phyloP scores from a whole-genome alignment of 192 early-diverging fungal species.

The Chytriomyces confervae region DNA sequence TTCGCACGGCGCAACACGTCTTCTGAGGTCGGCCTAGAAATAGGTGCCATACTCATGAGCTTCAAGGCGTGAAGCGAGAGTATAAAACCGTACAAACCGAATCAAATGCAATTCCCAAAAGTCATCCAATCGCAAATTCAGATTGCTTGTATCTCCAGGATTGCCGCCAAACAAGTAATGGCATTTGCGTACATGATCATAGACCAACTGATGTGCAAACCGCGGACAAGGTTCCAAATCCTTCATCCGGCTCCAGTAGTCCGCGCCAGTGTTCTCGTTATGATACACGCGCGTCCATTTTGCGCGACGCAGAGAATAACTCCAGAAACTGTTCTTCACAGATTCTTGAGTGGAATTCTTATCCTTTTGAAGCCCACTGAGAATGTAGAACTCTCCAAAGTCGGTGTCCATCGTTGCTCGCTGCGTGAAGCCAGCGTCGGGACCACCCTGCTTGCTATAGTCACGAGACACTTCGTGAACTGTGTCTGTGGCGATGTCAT shows the following conservation, averaged over 20 bases:
- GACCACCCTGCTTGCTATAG: constrained; percentile 74
- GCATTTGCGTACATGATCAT: constrained; percentile 67
- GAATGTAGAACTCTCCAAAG: constrained; percentile 84
- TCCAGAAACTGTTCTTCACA: constrained; percentile 81
- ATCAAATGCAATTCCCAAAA: constrained; percentile 79
- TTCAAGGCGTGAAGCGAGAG: background rate
- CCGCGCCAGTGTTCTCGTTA: constrained; percentile 62
- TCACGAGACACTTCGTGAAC: constrained; percentile 82
- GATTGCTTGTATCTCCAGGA: constrained; percentile 70
- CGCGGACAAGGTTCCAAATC: constrained; percentile 79
- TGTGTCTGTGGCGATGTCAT: constrained; percentile 78
- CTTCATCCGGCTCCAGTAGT: constrained; percentile 58
- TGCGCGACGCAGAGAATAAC: constrained; percentile 64
- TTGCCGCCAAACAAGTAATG: constrained; percentile 97
- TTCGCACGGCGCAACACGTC: constrained; percentile 75
- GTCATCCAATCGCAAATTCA: constrained; percentile 75
- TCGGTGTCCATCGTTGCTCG: constrained; percentile 80
- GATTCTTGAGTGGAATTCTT: constrained; percentile 59
- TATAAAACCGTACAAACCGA: constrained; percentile 55
- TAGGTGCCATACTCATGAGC: background rate
- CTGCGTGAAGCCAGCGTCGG: constrained; percentile 83
- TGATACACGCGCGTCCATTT: constrained; percentile 75
- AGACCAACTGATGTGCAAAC: constrained; percentile 92
- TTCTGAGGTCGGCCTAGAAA: constrained; percentile 59
- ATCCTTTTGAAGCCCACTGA: constrained; percentile 74